Conservation (phyloP, 352 stramenopile genomes). For the Phytopythium litorale region DNA sequence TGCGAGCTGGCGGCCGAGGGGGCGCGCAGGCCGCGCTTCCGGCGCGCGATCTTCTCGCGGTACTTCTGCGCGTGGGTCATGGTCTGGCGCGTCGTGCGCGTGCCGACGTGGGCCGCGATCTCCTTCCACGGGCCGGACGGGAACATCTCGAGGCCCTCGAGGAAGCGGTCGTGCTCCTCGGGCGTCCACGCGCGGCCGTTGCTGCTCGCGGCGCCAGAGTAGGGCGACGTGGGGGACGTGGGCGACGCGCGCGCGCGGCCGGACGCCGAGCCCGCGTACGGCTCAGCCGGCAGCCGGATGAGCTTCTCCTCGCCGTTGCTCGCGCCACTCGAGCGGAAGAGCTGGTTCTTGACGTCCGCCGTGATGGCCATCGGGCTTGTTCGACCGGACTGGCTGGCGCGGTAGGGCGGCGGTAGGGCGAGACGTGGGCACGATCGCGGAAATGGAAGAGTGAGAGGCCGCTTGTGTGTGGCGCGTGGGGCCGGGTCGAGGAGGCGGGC, state of each 20-base stretch:
- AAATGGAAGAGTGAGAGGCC: constrained; percentile 25
- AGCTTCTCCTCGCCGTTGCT: constrained; percentile 18
- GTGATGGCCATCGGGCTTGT: constrained; percentile 31
- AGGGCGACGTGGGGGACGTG: constrained; percentile 12
- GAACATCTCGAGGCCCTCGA: constrained; percentile 57
- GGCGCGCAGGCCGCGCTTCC: constrained; percentile 38
- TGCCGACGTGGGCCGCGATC: constrained; percentile 48
- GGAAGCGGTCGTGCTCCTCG: constrained; percentile 57
- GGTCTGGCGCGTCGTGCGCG: constrained; percentile 50
- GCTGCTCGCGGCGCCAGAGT: constrained; percentile 9
- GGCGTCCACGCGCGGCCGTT: constrained; percentile 37
- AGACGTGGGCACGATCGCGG: constrained; percentile 6
- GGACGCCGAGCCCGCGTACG: not conserved
- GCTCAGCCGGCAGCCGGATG: constrained; percentile 28
- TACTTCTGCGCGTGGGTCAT: constrained; percentile 66
- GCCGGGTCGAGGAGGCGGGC: too few species aligned
- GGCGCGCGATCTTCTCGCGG: constrained; percentile 47
- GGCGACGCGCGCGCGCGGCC: not conserved
- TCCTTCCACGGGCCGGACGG: constrained; percentile 60
- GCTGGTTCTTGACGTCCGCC: constrained; percentile 42
- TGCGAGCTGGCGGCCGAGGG: constrained; percentile 17
- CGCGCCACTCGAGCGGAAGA: constrained; percentile 20
- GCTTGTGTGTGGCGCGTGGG: not conserved
- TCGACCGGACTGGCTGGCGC: not conserved
- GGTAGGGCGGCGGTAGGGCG: not conserved